Percentiles rank a stretch among this genome's conserved stretches.
Conservation (phyloP, 176 grass and related monocot genomes). For the Lolium perenne region DNA sequence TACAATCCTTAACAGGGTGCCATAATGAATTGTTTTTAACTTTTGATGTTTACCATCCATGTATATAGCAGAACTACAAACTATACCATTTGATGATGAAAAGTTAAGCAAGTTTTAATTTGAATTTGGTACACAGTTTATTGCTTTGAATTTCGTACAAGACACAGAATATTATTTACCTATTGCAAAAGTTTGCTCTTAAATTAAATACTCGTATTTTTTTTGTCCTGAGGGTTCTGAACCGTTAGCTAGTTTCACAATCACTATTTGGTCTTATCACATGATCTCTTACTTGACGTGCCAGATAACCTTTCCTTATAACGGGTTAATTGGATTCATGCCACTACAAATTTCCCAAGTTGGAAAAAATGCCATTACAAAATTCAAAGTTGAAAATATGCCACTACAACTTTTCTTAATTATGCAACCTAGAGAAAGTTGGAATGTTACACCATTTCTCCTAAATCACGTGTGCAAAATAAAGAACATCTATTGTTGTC, state of each 20-base stretch:
- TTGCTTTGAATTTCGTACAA: background rate
- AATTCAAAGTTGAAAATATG: too few relatives aligned
- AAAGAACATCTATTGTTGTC: too few relatives aligned
- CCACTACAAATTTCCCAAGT: too few relatives aligned
- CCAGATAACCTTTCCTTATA: slow-evolving; percentile 22
- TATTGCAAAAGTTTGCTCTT: slow-evolving; percentile 5
- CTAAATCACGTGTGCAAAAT: background rate
- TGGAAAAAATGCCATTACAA: too few relatives aligned
- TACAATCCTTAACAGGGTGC: background rate
- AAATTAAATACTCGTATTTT: background rate
- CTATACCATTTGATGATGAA: background rate
- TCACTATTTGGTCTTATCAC: slow-evolving; percentile 3
- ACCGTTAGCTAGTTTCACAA: slow-evolving; percentile 19
- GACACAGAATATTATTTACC: background rate
- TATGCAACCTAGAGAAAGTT: slow-evolving; percentile 26
- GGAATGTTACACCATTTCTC: slow-evolving; percentile 1
- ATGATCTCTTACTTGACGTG: background rate
- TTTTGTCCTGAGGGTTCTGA: slow-evolving; percentile 20
- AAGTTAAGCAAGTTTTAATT: slow-evolving; percentile 11
- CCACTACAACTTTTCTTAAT: too few relatives aligned
- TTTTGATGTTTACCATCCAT: slow-evolving; percentile 1
- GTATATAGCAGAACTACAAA: background rate
- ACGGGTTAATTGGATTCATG: too few relatives aligned
- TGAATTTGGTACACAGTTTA: background rate
- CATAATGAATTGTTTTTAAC: background rate